A percentile compares a stretch with the other conserved stretches of the same genome.
Evolutionary conservation across 164 flowering plant species (phyloP).

Genomic region (Chloranthus sessilifolius): DNA sequence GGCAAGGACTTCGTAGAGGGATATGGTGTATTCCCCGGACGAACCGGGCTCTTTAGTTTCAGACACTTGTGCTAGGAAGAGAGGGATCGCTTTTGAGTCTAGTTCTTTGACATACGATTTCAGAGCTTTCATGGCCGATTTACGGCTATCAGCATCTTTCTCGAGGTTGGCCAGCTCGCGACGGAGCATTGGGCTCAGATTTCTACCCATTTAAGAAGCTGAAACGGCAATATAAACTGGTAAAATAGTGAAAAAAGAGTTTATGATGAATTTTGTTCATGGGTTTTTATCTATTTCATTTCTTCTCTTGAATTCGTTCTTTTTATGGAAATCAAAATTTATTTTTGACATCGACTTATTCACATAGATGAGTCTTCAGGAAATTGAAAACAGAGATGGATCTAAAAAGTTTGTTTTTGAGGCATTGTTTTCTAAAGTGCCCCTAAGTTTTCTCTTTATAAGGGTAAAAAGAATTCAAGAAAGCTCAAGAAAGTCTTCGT

Average conservation of each 20-base stretch:
- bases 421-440: too few relatives aligned
- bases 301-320: too few relatives aligned
- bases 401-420: too few relatives aligned
- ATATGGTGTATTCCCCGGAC: slow-evolving; percentile 72
- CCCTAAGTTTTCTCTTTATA: too few relatives aligned
- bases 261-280: too few relatives aligned
- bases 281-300: too few relatives aligned
- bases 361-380: too few relatives aligned
- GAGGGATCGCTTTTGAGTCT: slow-evolving; percentile 72
- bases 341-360: too few relatives aligned
- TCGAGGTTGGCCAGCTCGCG: slow-evolving; percentile 80
- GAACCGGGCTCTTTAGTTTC: slow-evolving; percentile 61
- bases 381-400: too few relatives aligned
- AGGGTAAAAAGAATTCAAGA: too few relatives aligned
- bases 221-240: not conserved
- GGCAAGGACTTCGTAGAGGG: slow-evolving; percentile 85
- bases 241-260: not conserved
- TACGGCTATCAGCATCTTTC: slow-evolving; percentile 85
- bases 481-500: too few relatives aligned
- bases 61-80: slow-evolving; percentile 80
- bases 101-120: slow-evolving; percentile 79
- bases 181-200: slow-evolving; percentile 55
- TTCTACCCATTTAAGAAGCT: slow-evolving; percentile 58
- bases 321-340: too few relatives aligned
- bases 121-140: slow-evolving; percentile 84